Evolutionary conservation across 768 basidiomycete genomes (phyloP), one percentile per base, ranked within the genome.

Genomic region (Xerocomellus amylosporus): DNA sequence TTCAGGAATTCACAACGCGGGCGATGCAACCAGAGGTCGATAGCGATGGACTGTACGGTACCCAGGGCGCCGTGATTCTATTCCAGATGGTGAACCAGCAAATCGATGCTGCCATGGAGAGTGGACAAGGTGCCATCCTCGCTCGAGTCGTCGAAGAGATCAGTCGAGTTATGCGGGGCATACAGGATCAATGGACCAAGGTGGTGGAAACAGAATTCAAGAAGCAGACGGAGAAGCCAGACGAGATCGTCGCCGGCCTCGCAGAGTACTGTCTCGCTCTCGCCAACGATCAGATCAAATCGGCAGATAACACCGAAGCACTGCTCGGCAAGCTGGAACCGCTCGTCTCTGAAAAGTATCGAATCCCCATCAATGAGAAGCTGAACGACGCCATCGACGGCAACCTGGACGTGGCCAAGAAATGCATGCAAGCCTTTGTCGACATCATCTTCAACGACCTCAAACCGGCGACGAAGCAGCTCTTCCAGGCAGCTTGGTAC

Each of bases 1-100:
- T 89, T 20, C 77, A 80, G 17, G 91, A 93, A 54, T 98, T 99
- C 73, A 82, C 80, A 12, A 82, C 85, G 46, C 83, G 97, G 19
- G 81, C 85, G 33, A 84, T 88, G 61, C 90, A 92, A 24, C 96
- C 94, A 3, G 96, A 98, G 71, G 73, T 88, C 43, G 91, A 94
- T 65, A 83, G 83, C 51, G 93, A 98, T 55, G 93, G 92, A 14
- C 76, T 88, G 58, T 98, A 98, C 67, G 90, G 90, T 19, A 88
- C 87, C 56, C 90, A 97, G 67, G 90, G 95, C 40, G 88, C 95
- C 17, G 84, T 96, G 48, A 97, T 98, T 64, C 78, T 99, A 56
- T 98, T 98, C 80, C 91, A 97, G 73, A 94, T 98, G 88, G 88
- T 98, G 62, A 98, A 95, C 71, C 93, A 96, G 71, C 96, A 98